phyloP scores from a whole-genome alignment of 2,329 filamentous ascomycete genomes.

The Diaporthe sp. region DNA sequence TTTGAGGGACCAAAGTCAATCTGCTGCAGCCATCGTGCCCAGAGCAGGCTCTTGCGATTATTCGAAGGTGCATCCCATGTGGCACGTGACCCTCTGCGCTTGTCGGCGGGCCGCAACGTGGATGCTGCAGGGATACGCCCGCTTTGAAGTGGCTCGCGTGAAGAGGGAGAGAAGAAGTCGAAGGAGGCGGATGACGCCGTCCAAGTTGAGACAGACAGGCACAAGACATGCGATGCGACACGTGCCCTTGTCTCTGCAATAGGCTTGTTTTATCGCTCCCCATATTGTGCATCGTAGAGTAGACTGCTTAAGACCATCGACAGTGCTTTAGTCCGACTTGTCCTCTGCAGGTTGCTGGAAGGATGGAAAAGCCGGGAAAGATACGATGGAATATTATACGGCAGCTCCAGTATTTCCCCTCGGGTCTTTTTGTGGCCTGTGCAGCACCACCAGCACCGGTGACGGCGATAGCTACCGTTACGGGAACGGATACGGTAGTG shows the following conservation, averaged over 20 bases:
- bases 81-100: conserved; percentile 14
- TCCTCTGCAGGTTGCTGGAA: background rate
- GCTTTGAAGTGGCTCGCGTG: background rate
- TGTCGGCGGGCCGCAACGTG: conserved; percentile 27
- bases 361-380: background rate
- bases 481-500: background rate
- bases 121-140: conserved; percentile 19
- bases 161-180: background rate
- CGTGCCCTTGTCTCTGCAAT: conserved; percentile 7
- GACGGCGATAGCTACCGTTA: background rate
- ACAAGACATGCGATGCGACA: conserved; percentile 28
- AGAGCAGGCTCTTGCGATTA: background rate
- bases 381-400: background rate
- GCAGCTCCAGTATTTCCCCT: background rate
- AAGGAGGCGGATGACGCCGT: conserved; percentile 21
- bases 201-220: background rate
- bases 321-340: background rate
- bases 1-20: background rate
- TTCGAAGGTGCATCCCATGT: conserved; percentile 16
- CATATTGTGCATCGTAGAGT: background rate
- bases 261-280: background rate
- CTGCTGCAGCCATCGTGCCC: background rate
- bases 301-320: no score
- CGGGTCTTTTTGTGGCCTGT: conserved; percentile 7
- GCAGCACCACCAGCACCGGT: background rate